A percentile compares a stretch with the other conserved stretches of the same genome.
phyloP scores from a whole-genome alignment of 345 rosid species.

The Rhizophora apiculata region DNA sequence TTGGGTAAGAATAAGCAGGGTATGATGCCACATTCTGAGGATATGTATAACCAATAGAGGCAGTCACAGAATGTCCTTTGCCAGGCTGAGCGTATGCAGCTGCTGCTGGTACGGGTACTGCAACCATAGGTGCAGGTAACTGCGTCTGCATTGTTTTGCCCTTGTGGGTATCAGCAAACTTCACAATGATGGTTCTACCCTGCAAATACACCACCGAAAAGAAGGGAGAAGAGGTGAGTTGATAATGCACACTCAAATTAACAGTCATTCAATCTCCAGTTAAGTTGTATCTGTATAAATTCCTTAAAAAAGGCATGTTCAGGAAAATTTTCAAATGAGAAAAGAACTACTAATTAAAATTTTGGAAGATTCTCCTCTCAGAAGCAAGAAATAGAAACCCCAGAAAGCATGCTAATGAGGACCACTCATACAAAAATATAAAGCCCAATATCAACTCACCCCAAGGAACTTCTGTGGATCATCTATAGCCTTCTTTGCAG shows the following conservation, averaged over 20 bases:
- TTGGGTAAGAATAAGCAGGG: conserved; percentile 35
- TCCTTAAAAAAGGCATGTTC: background rate
- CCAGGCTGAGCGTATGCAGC: conserved; percentile 49
- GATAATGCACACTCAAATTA: background rate
- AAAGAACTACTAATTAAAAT: background rate
- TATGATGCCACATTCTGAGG: conserved; percentile 41
- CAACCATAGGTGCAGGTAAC: conserved; percentile 32
- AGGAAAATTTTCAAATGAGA: conserved; percentile 1
- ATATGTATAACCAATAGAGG: conserved; percentile 42
- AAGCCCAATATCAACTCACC: conserved; percentile 27
- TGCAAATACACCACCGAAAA: conserved; percentile 11
- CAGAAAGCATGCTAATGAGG: no score
- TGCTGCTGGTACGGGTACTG: conserved; percentile 32
- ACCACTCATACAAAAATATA: no score
- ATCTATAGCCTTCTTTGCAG: conserved; percentile 59
- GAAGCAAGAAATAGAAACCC: no score
- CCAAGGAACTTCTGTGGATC: conserved; percentile 56
- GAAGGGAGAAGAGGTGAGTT: background rate
- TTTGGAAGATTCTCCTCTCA: no score
- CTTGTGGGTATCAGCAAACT: conserved; percentile 55
- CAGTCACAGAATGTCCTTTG: conserved; percentile 30
- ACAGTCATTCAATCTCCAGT: background rate
- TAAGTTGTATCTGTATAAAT: no score
- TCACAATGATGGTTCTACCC: conserved; percentile 51
- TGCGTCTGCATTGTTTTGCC: conserved; percentile 42